Evolutionary conservation across 371 early-diverging fungal genomes (phyloP).

Genomic region (Cokeromyces recurvatus): DNA sequence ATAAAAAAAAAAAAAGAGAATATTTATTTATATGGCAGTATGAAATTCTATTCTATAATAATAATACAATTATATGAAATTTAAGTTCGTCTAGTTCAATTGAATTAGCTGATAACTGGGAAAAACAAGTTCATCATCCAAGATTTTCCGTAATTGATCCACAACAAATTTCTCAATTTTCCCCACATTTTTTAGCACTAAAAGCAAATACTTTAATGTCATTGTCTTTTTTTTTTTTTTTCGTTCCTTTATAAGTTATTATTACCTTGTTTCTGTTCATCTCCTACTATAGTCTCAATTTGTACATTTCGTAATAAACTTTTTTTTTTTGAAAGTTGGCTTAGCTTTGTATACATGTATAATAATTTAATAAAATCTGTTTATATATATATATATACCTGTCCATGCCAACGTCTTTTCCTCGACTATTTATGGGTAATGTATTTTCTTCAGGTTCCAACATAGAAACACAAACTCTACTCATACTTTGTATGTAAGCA

Average conservation of each 20-base stretch:
- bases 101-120: conserved; percentile 69
- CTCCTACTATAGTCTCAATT: conserved; percentile 89
- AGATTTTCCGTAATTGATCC: conserved; percentile 80
- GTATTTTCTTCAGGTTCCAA: conserved; percentile 64
- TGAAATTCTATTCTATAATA: neutral
- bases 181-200: conserved; percentile 88
- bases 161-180: conserved; percentile 90
- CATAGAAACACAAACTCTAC: conserved; percentile 85
- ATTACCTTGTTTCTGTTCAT: conserved; percentile 80
- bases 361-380: neutral
- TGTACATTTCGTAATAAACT: conserved; percentile 71
- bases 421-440: neutral
- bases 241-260: too few relatives aligned
- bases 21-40: too few relatives aligned
- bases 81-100: conserved; percentile 6
- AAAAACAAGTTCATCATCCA: conserved; percentile 89
- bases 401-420: conserved; percentile 27
- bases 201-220: neutral
- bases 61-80: neutral
- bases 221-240: neutral
- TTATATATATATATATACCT: conserved; percentile 19
- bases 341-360: neutral
- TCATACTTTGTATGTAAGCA: conserved; percentile 71
- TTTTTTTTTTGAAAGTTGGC: too few relatives aligned
- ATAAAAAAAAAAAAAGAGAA: too few relatives aligned